Percentiles rank a stretch among this genome's conserved stretches.
These are phyloP conservation scores for Ceratobasidium sp. DNA, from an alignment of 1,284 basidiomycete species.

Conservation along the genomic window DNA sequence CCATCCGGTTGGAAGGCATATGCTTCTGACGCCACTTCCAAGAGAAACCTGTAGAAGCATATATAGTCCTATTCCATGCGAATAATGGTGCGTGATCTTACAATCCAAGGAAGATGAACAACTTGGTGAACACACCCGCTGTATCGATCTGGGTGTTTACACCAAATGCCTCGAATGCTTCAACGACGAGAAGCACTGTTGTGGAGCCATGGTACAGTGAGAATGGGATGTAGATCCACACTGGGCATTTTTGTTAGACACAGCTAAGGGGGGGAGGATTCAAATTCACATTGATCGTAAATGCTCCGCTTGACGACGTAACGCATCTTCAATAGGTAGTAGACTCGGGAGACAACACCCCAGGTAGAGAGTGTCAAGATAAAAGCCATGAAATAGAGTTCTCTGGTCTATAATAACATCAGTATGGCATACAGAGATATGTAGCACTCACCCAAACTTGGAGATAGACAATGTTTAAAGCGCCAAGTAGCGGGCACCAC, in stretches of 20 bases:
- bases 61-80: too few species aligned
- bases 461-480: constrained; percentile 86
- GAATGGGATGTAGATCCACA: constrained; percentile 85
- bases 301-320: constrained; percentile 53
- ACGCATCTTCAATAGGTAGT: constrained; percentile 88
- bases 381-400: constrained; percentile 81
- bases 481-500: constrained; percentile 82
- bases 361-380: constrained; percentile 85
- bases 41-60: constrained; percentile 73
- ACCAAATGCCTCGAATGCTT: constrained; percentile 91
- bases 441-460: constrained; percentile 71
- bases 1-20: constrained; percentile 89
- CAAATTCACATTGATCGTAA: too few species aligned
- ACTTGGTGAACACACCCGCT: constrained; percentile 90
- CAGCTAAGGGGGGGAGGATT: too few species aligned
- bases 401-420: too few species aligned
- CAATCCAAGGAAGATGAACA: constrained; percentile 90
- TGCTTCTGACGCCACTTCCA: constrained; percentile 87
- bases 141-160: constrained; percentile 66
- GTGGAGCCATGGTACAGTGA: constrained; percentile 95
- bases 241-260: too few species aligned
- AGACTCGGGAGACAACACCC: constrained; percentile 85
- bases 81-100: too few species aligned
- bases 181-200: constrained; percentile 86
- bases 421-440: too few species aligned